These are phyloP conservation scores for Penicillium italicum DNA, from an alignment of 2,329 filamentous ascomycete genomes.

Conservation along the genomic window DNA sequence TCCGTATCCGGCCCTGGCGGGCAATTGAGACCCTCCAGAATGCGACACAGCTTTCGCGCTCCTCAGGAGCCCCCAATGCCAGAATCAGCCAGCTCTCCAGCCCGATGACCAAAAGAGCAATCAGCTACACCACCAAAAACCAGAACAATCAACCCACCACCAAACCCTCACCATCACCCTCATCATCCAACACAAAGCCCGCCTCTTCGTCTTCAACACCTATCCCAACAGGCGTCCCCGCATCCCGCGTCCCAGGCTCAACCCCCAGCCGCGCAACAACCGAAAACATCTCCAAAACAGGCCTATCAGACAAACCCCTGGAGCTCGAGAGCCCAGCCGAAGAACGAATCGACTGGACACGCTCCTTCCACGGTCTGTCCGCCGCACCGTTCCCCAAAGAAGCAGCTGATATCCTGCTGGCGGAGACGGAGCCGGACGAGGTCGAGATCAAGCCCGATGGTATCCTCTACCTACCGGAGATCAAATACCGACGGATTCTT, in stretches of 20 bases:
- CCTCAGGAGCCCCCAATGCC: conserved; percentile 9
- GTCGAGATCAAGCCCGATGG: conserved; percentile 98
- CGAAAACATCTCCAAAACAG: conserved; percentile 39
- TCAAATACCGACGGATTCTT: conserved; percentile 90
- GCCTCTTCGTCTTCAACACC: conserved; percentile 6
- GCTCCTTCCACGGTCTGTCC: conserved; percentile 76
- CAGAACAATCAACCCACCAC: conserved; percentile 12
- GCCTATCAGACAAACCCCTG: conserved; percentile 36
- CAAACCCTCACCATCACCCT: conserved; percentile 10
- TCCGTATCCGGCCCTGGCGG: conserved; percentile 20
- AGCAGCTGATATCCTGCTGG: conserved; percentile 64
- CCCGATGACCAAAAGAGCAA: conserved; percentile 12
- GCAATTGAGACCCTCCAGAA: conserved; percentile 19
- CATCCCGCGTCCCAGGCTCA: conserved; percentile 19
- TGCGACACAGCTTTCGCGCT: conserved; percentile 8
- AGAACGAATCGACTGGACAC: conserved; percentile 71
- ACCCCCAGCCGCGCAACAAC: conserved; percentile 32
- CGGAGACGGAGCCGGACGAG: conserved; percentile 66
- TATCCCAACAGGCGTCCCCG: conserved; percentile 12
- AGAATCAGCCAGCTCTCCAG: conserved; percentile 2
- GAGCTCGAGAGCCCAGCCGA: conserved; percentile 28
- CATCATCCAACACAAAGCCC: conserved; percentile 1
- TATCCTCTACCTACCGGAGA: conserved; percentile 93
- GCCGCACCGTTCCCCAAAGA: conserved; percentile 67
- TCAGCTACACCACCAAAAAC: conserved; percentile 17